These are phyloP conservation scores for Leptomonas seymouri DNA, from an alignment of 208 protist genomes.

Conservation along the genomic window DNA sequence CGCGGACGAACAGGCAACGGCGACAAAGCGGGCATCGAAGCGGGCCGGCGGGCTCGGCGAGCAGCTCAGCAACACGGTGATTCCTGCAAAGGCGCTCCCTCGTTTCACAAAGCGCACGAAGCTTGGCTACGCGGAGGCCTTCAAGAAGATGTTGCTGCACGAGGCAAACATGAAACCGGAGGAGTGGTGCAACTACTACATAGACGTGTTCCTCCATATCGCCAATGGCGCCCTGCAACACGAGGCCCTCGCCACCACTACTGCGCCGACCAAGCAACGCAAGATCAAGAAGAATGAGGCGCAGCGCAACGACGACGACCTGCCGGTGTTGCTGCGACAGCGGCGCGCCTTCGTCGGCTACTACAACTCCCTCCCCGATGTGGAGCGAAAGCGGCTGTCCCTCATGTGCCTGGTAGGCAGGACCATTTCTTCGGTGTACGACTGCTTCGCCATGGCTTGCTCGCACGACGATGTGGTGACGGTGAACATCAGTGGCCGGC, in stretches of 20 bases:
- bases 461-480: conserved; percentile 81
- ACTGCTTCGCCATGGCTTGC: conserved; percentile 83
- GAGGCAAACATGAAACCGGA: conserved; percentile 86
- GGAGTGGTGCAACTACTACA: conserved; percentile 90
- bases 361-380: conserved; percentile 75
- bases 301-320: conserved; percentile 51
- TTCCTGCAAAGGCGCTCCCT: conserved; percentile 70
- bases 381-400: conserved; percentile 71
- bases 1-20: conserved; percentile 28
- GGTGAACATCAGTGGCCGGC: conserved; percentile 71
- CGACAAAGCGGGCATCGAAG: conserved; percentile 11
- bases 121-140: conserved; percentile 49
- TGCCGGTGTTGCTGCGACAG: conserved; percentile 82
- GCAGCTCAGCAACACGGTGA: conserved; percentile 26
- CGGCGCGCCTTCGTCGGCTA: conserved; percentile 83
- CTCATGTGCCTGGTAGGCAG: conserved; percentile 83
- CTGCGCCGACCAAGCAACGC: conserved; percentile 15
- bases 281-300: conserved; percentile 31
- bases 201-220: conserved; percentile 82
- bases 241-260: conserved; percentile 53
- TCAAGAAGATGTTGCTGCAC: conserved; percentile 66
- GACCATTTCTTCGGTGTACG: conserved; percentile 69
- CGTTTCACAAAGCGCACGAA: conserved; percentile 41
- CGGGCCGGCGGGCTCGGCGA: neutral
- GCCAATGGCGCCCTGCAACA: conserved; percentile 75